Percentiles rank a stretch among this genome's conserved stretches.
Conservation (phyloP, 805 yeast genomes). For the Komagataella pseudopastoris region DNA sequence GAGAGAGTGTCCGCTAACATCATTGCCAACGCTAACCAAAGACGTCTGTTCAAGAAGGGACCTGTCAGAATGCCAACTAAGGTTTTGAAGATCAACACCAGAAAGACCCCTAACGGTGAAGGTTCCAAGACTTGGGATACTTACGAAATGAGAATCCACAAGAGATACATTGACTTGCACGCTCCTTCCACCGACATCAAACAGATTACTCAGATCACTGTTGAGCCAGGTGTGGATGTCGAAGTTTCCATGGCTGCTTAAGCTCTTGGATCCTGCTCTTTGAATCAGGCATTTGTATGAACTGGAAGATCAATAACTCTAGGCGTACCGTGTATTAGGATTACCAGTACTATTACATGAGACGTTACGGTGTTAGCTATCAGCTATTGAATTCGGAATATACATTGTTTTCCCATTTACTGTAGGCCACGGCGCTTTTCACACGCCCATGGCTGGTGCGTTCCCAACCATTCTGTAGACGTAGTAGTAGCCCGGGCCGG, state of each 20-base stretch:
- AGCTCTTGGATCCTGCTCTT: constrained; percentile 12
- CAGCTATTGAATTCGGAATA: constrained; percentile 24
- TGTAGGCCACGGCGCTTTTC: background rate
- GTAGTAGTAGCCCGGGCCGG: background rate
- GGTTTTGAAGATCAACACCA: constrained; percentile 95
- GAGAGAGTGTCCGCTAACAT: constrained; percentile 93
- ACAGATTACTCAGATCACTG: constrained; percentile 94
- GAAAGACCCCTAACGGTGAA: constrained; percentile 99
- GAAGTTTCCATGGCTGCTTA: constrained; percentile 85
- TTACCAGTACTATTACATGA: constrained; percentile 14
- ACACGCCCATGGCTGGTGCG: background rate
- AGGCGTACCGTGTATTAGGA: constrained; percentile 44
- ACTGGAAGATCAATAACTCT: constrained; percentile 28
- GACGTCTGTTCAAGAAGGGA: constrained; percentile 87
- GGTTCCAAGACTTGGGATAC: constrained; percentile 99
- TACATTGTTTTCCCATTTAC: constrained; percentile 9
- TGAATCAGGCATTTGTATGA: background rate
- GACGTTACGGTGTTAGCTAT: constrained; percentile 53
- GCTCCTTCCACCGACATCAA: constrained; percentile 90
- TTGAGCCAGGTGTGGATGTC: constrained; percentile 99
- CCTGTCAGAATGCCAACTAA: constrained; percentile 99
- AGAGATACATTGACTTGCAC: constrained; percentile 97
- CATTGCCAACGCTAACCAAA: constrained; percentile 73
- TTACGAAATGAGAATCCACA: constrained; percentile 99
- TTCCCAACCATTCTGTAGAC: background rate